Evolutionary conservation across 139 green algal species (phyloP), one percentile per base, ranked within the genome.

Genomic region (Chlamydomonas sp.): DNA sequence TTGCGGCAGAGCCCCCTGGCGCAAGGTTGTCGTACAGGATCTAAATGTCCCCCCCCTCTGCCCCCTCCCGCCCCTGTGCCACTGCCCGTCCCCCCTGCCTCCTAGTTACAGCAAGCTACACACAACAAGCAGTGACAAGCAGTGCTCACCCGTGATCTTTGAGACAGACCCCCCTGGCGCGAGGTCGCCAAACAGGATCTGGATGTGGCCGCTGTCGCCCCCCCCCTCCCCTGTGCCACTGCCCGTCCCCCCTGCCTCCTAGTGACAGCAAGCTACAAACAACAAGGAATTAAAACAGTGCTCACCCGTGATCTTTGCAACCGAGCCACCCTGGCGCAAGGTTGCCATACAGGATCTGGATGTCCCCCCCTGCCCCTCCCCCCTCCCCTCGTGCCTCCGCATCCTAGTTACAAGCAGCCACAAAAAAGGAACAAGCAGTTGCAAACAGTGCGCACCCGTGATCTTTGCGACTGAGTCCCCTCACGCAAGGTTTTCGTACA

Each of bases 401-500:
- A 54, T 26, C 43, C n/a, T n/a, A n/a, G n/a, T n/a, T n/a, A n/a
- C n/a, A n/a, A n/a, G n/a, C n/a, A n/a, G n/a, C n/a, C n/a, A n/a
- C n/a, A n/a, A n/a, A n/a, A n/a, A 54, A n/a, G 43, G 43, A 54
- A 54, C 43, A 54, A 16, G 16, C 13, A 13, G 16, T 54, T n/a
- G n/a, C 6, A 28, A 16, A 89, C 87, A 65, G 29, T 43, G 5
- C 73, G 77, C 77, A 72, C 94, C 94, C 0, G 94, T 99, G 81
- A 98, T 99, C 87, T 99, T 99, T 31, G 89, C 94, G 31, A 99
- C 94, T 31, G 83, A 92, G 31, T 94, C 95, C 70, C 94, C 88
- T 10, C 89, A 90, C 0, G 91, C 88, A 26, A 99, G 70, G 84
- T 98, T 97, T 67, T 94, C 94, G 76, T 99, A 98, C 65, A 98